Evolutionary conservation across 176 grass and related monocot genomes (phyloP), one percentile per base, ranked within the genome.

Genomic region (Oryza meridionalis): DNA sequence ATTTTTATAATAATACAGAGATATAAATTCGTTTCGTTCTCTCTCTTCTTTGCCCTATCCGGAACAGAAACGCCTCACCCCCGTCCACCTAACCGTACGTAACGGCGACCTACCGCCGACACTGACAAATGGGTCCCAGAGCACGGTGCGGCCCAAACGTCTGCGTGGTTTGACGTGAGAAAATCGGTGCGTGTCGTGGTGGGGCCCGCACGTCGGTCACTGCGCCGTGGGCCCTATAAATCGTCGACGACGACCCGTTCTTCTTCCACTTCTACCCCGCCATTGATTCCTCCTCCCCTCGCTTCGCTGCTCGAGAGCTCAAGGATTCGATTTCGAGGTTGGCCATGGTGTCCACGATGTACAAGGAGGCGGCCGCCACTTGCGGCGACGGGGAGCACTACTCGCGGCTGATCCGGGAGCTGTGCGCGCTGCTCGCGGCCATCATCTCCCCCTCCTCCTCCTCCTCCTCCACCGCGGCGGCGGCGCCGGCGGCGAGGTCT

Each of bases 351-450:
- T 58, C 53, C 2, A 16, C 47, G 47, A 21, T 58, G 53, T 58
- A 2, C 17, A 33, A 32, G 46, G 15, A 16, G 51, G 45, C 68
- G 51, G 45, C 68, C 15, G 17, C 77, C 50, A 85, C 68, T 21
- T 53, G 32, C 80, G 76, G 68, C 19, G 70, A 63, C 44, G 80
- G 78, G 21, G 89, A 82, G 44, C 80, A 84, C 65, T 80, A 88
- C 79, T 90, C 89, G 79, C 77, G 82, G 46, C 82, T 90, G 38
- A 45, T 93, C 72, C 82, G 90, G 80, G 89, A 93, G 53, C 84
- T 98, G 37, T 90, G 85, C 85, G 85, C 87, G 42, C 79, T 98
- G 62, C 63, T 98, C 72, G 65, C 86, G 47, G 65, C 89, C 62
- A 69, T 90, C 82, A 72, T 91, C 64, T 76, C 62, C 62, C 68